Evolutionary conservation across 768 basidiomycete species (phyloP).

Genomic region (Kwoniella dejecticola): DNA sequence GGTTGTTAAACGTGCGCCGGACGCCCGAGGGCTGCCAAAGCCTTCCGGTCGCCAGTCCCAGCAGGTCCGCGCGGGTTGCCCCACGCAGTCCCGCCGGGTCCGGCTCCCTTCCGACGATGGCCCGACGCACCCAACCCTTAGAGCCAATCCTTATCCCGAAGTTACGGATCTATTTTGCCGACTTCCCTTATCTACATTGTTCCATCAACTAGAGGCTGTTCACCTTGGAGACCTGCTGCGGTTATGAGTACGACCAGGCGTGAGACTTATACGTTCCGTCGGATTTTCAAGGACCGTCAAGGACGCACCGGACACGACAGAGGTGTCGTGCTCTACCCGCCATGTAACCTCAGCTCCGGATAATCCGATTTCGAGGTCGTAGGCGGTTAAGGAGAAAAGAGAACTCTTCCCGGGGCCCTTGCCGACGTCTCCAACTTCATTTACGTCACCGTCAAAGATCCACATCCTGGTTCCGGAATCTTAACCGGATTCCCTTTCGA

Average conservation of each 20-base stretch:
- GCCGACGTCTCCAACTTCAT: constrained; percentile 66
- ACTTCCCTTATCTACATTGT: constrained; percentile 80
- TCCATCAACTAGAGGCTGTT: constrained; percentile 79
- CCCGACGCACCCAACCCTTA: constrained; percentile 77
- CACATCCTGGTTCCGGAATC: constrained; percentile 75
- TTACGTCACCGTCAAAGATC: constrained; percentile 65
- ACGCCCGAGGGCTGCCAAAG: constrained; percentile 66
- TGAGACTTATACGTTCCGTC: constrained; percentile 71
- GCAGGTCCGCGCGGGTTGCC: constrained; percentile 61
- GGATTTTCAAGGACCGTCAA: constrained; percentile 79
- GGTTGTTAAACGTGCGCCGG: constrained; percentile 68
- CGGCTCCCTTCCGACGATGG: constrained; percentile 72
- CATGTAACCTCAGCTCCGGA: constrained; percentile 73
- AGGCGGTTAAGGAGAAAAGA: constrained; percentile 77
- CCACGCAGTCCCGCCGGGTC: constrained; percentile 70
- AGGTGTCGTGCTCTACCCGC: constrained; percentile 71
- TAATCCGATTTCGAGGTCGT: constrained; percentile 73
- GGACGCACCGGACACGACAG: constrained; percentile 71
- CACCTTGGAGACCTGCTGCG: constrained; percentile 75
- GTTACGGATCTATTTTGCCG: constrained; percentile 79
- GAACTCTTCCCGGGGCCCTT: constrained; percentile 74
- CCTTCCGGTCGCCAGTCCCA: constrained; percentile 59
- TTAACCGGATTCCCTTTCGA: constrained; percentile 78
- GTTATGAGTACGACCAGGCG: constrained; percentile 75
- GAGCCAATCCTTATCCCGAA: constrained; percentile 68